Conservation (phyloP, 2,329 filamentous ascomycete species). For the Aspergillus intermedius region DNA sequence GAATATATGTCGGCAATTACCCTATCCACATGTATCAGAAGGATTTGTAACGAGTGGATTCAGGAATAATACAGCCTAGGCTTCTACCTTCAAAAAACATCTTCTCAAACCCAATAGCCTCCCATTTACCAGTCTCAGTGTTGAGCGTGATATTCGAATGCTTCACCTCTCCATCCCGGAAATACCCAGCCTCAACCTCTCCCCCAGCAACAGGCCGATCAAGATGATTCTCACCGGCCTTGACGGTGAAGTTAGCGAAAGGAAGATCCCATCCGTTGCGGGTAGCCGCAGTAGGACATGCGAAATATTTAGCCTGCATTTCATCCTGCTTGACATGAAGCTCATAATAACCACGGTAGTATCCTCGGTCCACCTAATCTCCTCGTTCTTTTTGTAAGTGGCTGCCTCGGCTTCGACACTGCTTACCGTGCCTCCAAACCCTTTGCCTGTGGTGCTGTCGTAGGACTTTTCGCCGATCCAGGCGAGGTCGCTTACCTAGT, state of each 20-base stretch:
- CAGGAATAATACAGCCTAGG: no score
- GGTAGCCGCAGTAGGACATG: conserved; percentile 21
- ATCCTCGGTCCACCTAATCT: conserved; percentile 68
- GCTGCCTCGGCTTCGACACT: conserved; percentile 46
- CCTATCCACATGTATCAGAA: no score
- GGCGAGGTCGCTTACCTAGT: conserved; percentile 56
- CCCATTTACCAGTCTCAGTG: conserved; percentile 25
- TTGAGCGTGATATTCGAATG: conserved; percentile 29
- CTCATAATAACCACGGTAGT: conserved; percentile 68
- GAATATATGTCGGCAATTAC: no score
- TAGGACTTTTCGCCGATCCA: conserved; percentile 52
- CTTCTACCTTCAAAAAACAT: conserved; percentile 4
- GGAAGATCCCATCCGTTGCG: conserved; percentile 60
- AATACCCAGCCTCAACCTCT: conserved; percentile 37
- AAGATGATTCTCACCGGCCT: conserved; percentile 55
- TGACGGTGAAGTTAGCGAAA: conserved; percentile 64
- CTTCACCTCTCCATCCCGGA: conserved; percentile 26
- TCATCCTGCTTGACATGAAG: conserved; percentile 52
- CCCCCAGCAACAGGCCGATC: conserved; percentile 44
- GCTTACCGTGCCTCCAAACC: conserved; percentile 54
- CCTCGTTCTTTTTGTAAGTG: conserved; percentile 48
- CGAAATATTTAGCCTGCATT: conserved; percentile 60
- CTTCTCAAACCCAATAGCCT: conserved; percentile 6
- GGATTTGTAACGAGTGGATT: no score
- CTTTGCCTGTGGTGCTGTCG: conserved; percentile 46